Evolutionary conservation across 202 grass and related monocot genomes (phyloP).

Genomic region (Thinopyrum obtusiflorum): DNA sequence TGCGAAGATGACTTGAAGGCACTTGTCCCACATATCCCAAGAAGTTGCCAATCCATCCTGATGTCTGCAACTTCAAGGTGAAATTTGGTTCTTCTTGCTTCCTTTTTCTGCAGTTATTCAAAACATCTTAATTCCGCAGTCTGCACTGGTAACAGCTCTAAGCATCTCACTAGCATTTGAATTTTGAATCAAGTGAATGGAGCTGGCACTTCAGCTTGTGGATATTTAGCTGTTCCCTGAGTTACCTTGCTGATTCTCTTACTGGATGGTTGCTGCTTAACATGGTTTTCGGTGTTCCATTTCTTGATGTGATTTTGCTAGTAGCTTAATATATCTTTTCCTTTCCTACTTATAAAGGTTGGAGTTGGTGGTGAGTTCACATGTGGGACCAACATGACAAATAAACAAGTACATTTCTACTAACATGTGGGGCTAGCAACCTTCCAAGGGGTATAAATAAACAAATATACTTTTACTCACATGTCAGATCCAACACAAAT

Average conservation of each 20-base stretch:
- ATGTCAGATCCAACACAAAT: not conserved
- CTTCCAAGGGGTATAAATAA: not conserved
- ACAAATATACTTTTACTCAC: not conserved
- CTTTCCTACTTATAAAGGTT: not conserved
- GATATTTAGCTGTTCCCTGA: not conserved
- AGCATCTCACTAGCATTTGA: not conserved
- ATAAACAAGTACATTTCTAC: not conserved
- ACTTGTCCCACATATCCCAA: constrained; percentile 70
- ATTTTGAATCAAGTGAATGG: not conserved
- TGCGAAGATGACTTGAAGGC: constrained; percentile 92
- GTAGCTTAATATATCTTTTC: not conserved
- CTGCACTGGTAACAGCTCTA: not conserved
- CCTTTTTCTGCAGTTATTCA: constrained; percentile 7
- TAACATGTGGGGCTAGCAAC: not conserved
- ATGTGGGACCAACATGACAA: not conserved
- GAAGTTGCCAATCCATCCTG: constrained; percentile 87
- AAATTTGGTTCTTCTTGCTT: constrained; percentile 15
- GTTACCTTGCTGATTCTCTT: constrained; percentile 10
- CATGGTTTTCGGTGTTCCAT: constrained; percentile 14
- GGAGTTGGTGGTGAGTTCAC: not conserved
- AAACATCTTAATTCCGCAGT: not conserved
- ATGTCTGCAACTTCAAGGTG: constrained; percentile 99
- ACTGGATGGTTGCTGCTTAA: constrained; percentile 10
- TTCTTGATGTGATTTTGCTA: constrained; percentile 13
- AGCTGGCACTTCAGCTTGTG: not conserved